Evolutionary conservation across 1,139 yeast species (phyloP).

Genomic region (Zhuliangozyma blackwelliae): DNA sequence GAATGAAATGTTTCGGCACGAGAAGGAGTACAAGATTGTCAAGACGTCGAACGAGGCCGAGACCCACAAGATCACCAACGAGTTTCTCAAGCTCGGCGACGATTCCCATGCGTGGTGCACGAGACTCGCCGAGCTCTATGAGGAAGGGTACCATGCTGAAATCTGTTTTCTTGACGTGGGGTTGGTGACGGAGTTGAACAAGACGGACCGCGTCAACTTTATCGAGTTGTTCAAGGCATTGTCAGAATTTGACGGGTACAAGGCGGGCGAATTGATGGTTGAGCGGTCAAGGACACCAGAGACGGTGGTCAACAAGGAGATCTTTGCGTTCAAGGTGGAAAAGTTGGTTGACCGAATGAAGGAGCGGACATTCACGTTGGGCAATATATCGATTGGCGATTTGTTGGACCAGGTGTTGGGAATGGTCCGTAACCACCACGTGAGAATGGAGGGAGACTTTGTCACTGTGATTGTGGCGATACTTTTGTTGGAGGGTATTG

Average conservation of each 20-base stretch:
- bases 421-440: constrained; percentile 93
- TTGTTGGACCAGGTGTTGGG: constrained; percentile 77
- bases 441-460: constrained; percentile 96
- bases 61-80: constrained; percentile 44
- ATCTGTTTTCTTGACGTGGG: constrained; percentile 92
- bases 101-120: constrained; percentile 46
- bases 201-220: constrained; percentile 73
- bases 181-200: constrained; percentile 82
- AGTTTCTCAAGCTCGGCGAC: constrained; percentile 36
- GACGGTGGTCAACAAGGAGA: constrained; percentile 76
- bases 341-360: constrained; percentile 76
- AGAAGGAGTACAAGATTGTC: constrained; percentile 45
- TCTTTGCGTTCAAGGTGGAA: constrained; percentile 85
- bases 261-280: constrained; percentile 92
- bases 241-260: constrained; percentile 88
- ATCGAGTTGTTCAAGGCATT: constrained; percentile 85
- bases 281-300: constrained; percentile 94
- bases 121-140: constrained; percentile 46
- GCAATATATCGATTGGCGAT: constrained; percentile 90
- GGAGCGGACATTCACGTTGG: constrained; percentile 85
- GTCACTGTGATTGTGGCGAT: constrained; percentile 92
- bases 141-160: constrained; percentile 75
- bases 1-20: constrained; percentile 41
- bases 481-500: constrained; percentile 85
- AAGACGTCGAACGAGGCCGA: constrained; percentile 44